Conservation (phyloP, 352 stramenopile species). For the Phytophthora hibernalis region DNA sequence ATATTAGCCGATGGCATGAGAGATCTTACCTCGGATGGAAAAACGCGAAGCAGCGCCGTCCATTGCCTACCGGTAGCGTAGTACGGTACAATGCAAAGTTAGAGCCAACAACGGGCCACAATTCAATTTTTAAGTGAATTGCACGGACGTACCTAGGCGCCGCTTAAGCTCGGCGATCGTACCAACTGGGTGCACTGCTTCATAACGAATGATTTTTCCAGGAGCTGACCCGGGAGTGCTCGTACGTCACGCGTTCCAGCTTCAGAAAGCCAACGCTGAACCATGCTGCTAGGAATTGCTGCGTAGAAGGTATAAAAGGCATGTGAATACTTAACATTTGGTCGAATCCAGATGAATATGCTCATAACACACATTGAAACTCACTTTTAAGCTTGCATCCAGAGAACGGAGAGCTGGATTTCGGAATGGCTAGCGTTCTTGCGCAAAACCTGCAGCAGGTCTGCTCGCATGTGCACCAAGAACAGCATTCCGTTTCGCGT, state of each 20-base stretch:
- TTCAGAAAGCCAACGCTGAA: conserved; percentile 94
- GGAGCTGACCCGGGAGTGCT: conserved; percentile 91
- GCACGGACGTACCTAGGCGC: conserved; percentile 68
- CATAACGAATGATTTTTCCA: conserved; percentile 97
- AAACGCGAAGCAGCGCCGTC: conserved; percentile 93
- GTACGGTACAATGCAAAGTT: background rate
- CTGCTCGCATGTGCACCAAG: conserved; percentile 78
- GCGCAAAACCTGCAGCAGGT: conserved; percentile 68
- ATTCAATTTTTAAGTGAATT: background rate
- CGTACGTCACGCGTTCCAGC: conserved; percentile 93
- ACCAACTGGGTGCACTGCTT: conserved; percentile 94
- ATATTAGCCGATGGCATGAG: background rate
- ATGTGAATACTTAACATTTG: background rate
- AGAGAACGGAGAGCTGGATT: conserved; percentile 64
- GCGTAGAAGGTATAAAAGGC: conserved; percentile 14
- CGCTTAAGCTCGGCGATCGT: conserved; percentile 94
- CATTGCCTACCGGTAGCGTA: too few relatives aligned
- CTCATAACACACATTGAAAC: background rate
- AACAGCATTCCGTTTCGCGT: conserved; percentile 85
- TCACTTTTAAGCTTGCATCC: conserved; percentile 78
- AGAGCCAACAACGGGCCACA: background rate
- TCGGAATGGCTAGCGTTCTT: conserved; percentile 60
- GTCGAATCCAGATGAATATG: background rate
- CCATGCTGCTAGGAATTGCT: conserved; percentile 91
- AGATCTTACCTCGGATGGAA: conserved; percentile 90